phyloP scores from a whole-genome alignment of 2,329 filamentous ascomycete species.

The Fusarium ramigenum region DNA sequence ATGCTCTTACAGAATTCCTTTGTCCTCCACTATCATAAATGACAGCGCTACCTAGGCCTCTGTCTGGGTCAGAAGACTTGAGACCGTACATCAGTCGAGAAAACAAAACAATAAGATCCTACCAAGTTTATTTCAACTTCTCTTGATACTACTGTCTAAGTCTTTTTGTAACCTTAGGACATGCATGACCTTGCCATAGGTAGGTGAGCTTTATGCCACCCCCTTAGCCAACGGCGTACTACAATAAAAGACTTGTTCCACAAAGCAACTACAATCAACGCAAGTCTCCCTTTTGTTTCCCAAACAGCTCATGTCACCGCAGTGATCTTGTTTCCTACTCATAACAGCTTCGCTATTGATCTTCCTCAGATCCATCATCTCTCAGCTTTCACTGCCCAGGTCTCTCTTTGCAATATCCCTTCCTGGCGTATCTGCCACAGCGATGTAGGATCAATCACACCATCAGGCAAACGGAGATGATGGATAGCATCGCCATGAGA shows the following conservation, averaged over 20 bases:
- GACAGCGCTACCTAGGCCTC: background rate
- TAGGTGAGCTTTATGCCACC: background rate
- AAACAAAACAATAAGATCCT: background rate
- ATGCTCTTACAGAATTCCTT: background rate
- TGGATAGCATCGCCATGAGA: conserved; percentile 9
- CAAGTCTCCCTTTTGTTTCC: background rate
- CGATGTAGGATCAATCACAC: conserved; percentile 3
- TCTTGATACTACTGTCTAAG: background rate
- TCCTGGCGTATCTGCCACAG: background rate
- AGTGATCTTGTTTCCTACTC: background rate
- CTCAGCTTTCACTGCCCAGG: background rate
- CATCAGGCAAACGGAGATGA: background rate
- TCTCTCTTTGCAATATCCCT: background rate
- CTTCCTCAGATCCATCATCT: background rate
- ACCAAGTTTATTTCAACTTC: background rate
- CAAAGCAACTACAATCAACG: background rate
- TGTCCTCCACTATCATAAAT: background rate
- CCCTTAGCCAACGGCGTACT: background rate
- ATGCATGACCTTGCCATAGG: background rate
- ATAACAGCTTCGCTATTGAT: background rate
- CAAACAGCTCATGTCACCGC: background rate
- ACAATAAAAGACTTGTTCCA: background rate
- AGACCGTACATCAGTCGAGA: background rate
- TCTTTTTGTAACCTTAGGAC: background rate
- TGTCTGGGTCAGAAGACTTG: background rate